These are phyloP conservation scores for Primulina tabacum DNA, from an alignment of 257 asterid species.

Conservation along the genomic window DNA sequence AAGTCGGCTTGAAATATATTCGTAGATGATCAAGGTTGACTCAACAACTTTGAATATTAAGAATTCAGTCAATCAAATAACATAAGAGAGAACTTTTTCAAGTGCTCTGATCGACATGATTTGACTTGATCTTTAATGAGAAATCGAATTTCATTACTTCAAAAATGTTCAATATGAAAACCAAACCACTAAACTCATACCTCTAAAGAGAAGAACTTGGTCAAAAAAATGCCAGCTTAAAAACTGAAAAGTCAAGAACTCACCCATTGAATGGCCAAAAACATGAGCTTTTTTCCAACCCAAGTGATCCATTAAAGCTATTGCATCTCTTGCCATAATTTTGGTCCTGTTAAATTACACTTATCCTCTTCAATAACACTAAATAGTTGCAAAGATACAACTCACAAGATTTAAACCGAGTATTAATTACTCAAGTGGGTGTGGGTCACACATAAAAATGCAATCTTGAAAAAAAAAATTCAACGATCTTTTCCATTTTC, in stretches of 20 bases:
- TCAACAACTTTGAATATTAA: background rate
- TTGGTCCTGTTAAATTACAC: slow-evolving; percentile 51
- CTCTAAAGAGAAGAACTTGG: slow-evolving; percentile 11
- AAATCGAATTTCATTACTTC: background rate
- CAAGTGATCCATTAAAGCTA: slow-evolving; percentile 92
- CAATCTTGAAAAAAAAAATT: slow-evolving; percentile 9
- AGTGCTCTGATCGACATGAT: background rate
- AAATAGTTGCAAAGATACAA: background rate
- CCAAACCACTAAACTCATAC: background rate
- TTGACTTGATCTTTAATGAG: background rate
- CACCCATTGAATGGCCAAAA: slow-evolving; percentile 99
- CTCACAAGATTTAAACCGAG: slow-evolving; percentile 12
- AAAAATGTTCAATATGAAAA: background rate
- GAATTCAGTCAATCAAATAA: too few species aligned
- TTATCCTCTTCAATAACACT: slow-evolving; percentile 3
- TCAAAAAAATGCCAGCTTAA: slow-evolving; percentile 30
- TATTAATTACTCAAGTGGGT: slow-evolving; percentile 17
- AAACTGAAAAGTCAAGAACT: slow-evolving; percentile 31
- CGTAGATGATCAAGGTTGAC: background rate
- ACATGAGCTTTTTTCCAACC: slow-evolving; percentile 92
- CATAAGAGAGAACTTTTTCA: background rate
- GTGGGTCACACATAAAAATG: slow-evolving; percentile 20
- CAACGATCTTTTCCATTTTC: slow-evolving; percentile 18
- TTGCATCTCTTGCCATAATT: slow-evolving; percentile 89
- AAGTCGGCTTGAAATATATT: too few species aligned